phyloP scores from a whole-genome alignment of 148 eudicot genomes.

The Rhododendron henanense region DNA sequence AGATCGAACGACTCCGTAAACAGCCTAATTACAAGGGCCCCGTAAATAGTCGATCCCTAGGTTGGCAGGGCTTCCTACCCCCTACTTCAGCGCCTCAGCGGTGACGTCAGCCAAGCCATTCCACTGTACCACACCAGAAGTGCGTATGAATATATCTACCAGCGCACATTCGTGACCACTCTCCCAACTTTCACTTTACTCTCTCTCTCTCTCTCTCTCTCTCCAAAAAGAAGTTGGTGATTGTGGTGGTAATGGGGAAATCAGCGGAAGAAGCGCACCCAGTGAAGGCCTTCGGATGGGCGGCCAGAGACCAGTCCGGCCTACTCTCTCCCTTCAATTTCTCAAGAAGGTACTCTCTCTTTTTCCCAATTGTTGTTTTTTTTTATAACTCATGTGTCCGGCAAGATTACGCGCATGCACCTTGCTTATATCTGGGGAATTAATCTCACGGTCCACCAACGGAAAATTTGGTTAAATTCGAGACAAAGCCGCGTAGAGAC shows the following conservation, averaged over 20 bases:
- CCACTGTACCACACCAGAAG: too few species aligned
- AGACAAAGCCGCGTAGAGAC: too few species aligned
- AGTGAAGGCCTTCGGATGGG: constrained; percentile 31
- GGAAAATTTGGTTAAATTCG: too few species aligned
- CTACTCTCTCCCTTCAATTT: constrained; percentile 17
- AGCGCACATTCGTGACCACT: neutral
- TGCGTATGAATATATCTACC: neutral
- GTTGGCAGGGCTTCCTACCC: too few species aligned
- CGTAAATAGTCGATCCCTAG: too few species aligned
- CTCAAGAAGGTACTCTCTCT: constrained; percentile 1
- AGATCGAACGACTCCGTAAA: too few species aligned
- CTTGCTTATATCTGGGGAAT: too few species aligned
- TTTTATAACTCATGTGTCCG: neutral
- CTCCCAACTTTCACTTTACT: neutral
- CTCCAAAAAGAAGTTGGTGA: neutral
- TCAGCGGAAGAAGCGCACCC: constrained; percentile 22
- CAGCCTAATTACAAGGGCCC: too few species aligned
- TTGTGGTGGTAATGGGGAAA: constrained; percentile 15
- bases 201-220: neutral
- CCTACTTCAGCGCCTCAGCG: too few species aligned
- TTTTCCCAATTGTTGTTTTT: neutral
- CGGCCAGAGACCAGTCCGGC: constrained; percentile 25
- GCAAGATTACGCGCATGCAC: neutral
- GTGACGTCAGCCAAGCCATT: too few species aligned
- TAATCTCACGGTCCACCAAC: too few species aligned